phyloP scores from a whole-genome alignment of 192 early-diverging fungal species.

The Lunasporangiospora selenospora region DNA sequence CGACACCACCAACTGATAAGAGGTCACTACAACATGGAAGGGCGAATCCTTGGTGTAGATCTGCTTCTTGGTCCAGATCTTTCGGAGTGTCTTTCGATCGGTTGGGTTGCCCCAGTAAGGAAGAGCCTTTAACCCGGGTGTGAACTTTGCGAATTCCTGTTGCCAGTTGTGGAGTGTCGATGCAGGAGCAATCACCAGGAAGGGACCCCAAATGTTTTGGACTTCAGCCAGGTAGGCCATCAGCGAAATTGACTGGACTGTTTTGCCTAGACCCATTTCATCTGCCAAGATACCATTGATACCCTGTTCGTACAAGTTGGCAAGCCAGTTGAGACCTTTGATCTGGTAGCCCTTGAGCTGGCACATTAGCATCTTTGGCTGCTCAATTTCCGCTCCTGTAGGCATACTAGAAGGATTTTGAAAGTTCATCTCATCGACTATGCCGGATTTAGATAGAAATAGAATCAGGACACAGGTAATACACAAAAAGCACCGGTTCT shows the following conservation, averaged over 20 bases:
- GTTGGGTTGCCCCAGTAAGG: constrained; percentile 90
- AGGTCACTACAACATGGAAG: constrained; percentile 91
- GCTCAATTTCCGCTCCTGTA: constrained; percentile 72
- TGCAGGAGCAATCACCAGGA: constrained; percentile 87
- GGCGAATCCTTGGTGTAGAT: constrained; percentile 75
- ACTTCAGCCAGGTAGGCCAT: constrained; percentile 87
- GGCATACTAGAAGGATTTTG: constrained; percentile 81
- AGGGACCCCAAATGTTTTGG: constrained; percentile 91
- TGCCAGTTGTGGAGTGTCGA: constrained; percentile 95
- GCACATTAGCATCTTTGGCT: constrained; percentile 89
- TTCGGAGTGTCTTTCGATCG: constrained; percentile 83
- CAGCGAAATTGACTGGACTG: constrained; percentile 89
- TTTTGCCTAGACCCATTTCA: constrained; percentile 89
- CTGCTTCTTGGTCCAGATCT: constrained; percentile 81
- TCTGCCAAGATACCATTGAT: constrained; percentile 93
- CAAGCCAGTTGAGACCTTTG: constrained; percentile 88
- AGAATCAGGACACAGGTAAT: background rate
- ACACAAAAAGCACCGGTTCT: background rate
- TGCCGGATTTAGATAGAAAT: background rate
- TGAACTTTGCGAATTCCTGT: constrained; percentile 84
- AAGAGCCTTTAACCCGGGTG: constrained; percentile 77
- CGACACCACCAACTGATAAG: constrained; percentile 84
- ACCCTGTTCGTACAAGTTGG: constrained; percentile 84
- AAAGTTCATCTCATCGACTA: constrained; percentile 87
- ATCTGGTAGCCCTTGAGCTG: constrained; percentile 83